phyloP scores from a whole-genome alignment of 2,329 filamentous ascomycete genomes.

The Huntiella moniliformis region DNA sequence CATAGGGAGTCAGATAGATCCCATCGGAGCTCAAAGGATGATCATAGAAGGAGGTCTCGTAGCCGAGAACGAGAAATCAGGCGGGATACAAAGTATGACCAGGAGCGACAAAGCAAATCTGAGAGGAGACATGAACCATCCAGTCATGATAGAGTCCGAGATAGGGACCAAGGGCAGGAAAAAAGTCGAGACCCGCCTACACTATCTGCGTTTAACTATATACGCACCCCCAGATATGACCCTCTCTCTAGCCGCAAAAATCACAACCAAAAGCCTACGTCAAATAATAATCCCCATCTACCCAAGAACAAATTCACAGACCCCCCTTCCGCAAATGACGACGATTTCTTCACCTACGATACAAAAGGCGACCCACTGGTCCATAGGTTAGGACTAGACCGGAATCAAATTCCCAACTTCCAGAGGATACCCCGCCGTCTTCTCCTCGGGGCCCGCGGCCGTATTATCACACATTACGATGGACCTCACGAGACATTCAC shows the following conservation, averaged over 20 bases:
- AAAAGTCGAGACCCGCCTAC: background rate
- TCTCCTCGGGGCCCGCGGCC: conserved; percentile 45
- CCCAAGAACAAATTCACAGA: background rate
- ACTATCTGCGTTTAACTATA: background rate
- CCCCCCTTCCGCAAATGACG: conserved; percentile 13
- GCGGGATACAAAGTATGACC: background rate
- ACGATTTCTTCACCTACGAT: conserved; percentile 42
- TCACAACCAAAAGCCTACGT: background rate
- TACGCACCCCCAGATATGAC: background rate
- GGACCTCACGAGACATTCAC: conserved; percentile 37
- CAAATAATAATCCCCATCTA: background rate
- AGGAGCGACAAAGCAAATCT: background rate
- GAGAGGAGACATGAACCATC: background rate
- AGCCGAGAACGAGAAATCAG: background rate
- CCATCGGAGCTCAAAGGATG: background rate
- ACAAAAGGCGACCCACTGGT: conserved; percentile 60
- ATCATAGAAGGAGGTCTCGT: background rate
- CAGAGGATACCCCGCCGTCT: conserved; percentile 47
- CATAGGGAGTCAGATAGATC: conserved; percentile 1
- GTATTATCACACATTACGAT: conserved; percentile 48
- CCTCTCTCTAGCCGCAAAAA: too few species aligned
- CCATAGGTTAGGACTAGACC: conserved; percentile 48
- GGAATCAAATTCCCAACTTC: conserved; percentile 53
- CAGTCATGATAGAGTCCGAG: background rate
- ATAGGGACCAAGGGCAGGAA: background rate